Base-by-base conservation (phyloP, 108 stramenopile species). In the Conticribra guillardii region DNA sequence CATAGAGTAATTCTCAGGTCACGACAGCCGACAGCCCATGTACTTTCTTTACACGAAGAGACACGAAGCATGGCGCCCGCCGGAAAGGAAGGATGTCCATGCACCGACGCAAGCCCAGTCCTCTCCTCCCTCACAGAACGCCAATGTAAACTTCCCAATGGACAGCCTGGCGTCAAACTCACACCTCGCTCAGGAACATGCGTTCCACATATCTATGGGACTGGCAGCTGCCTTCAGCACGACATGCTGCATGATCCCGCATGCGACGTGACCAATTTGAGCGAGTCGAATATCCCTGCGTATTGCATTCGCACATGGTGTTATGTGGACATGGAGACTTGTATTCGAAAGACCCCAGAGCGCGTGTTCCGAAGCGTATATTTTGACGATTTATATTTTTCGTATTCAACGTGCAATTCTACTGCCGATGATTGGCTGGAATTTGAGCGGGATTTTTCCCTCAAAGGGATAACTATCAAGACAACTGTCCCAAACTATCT, bases 51-150 rank as follows among this genome's bases (percentile, higher is more conserved):
- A n/a, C n/a, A n/a, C n/a, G n/a, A n/a, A n/a, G n/a, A n/a, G n/a
- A n/a, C n/a, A n/a, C n/a, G n/a, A n/a, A n/a, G n/a, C n/a, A n/a
- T n/a, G n/a, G n/a, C n/a, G n/a, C n/a, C 50, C 50, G 4, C 50
- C 19, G 50, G 50, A 21, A 51, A 51, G 16, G 50, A 51, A 21
- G 50, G 50, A 11, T 51, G 50, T 16, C 50, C 50, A 4, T 51
- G 50, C 19, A 11, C 18, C 16, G 16, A 51, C 50, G 18, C 4
- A 16, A 51, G 17, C 50, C 4, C 18, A 4, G 18, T 18, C 50
- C 50, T 51, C 16, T 11, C 50, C 50, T 18, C 17, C 50, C 50
- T 51, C 50, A 4, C 19, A 4, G 50, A 51, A 21, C 16, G 50
- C 5, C 4, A 4, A 4, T 51, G 50, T 16, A 17, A 11, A 19